Percentiles rank a stretch among this genome's conserved stretches.
These are phyloP conservation scores for Plasmodium malariae DNA, from an alignment of 169 alveolate species.

Conservation along the genomic window DNA sequence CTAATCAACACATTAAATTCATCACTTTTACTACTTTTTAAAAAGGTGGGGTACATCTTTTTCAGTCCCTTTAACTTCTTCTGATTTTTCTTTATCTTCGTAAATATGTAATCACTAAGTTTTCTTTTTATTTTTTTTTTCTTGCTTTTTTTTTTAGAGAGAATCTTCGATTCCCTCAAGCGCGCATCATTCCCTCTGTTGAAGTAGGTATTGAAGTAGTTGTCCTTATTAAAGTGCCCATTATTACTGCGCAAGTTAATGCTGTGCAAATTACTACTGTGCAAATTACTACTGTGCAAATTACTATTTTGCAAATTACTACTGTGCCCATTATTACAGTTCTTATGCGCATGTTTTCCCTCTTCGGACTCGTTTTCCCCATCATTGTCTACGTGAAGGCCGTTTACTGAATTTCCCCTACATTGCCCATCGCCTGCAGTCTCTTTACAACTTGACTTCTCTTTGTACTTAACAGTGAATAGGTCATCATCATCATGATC, in stretches of 20 bases:
- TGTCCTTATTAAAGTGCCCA: no score
- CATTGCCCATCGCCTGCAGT: no score
- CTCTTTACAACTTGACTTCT: no score
- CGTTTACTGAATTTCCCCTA: no score
- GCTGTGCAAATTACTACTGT: not conserved
- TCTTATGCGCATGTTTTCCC: not conserved
- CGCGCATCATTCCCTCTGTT: not conserved
- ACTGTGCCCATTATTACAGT: not conserved
- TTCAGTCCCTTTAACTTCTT: slow-evolving; percentile 44
- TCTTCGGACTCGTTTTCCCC: not conserved
- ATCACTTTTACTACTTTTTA: slow-evolving; percentile 21
- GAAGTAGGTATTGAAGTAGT: slow-evolving; percentile 15
- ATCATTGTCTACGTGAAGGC: not conserved
- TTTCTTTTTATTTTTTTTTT: slow-evolving; percentile 38
- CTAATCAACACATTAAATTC: slow-evolving; percentile 44
- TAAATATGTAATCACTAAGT: slow-evolving; percentile 56
- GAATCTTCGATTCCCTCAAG: not conserved
- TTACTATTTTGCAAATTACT: not conserved
- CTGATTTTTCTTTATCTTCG: slow-evolving; percentile 36
- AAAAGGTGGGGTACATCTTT: slow-evolving; percentile 30
- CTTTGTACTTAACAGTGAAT: no score
- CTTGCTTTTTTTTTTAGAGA: slow-evolving; percentile 10
- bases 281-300: not conserved
- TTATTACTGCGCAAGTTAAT: not conserved
- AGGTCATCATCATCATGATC: no score